A percentile compares a stretch with the other conserved stretches of the same genome.
These are phyloP conservation scores for Wallacemonas sp. DNA, from an alignment of 208 protist genomes.

Conservation along the genomic window DNA sequence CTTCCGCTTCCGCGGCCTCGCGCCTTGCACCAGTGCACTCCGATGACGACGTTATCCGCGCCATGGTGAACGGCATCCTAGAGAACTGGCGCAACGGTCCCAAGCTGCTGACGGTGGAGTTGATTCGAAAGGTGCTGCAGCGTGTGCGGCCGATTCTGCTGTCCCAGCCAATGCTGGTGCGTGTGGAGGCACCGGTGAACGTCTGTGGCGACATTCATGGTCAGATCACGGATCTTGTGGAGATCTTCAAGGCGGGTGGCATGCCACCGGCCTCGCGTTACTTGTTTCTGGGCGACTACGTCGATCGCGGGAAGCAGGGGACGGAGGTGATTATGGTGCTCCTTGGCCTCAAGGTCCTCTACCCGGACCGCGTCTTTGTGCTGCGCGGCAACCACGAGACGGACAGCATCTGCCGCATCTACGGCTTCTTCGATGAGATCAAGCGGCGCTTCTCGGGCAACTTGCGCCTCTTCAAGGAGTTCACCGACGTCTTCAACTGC, in stretches of 20 bases:
- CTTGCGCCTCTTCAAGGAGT: constrained; percentile 98
- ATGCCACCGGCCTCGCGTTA: constrained; percentile 99
- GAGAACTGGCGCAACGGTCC: too few relatives aligned
- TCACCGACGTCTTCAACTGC: constrained; percentile 99
- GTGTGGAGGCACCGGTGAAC: constrained; percentile 93
- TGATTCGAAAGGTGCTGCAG: too few relatives aligned
- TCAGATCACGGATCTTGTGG: constrained; percentile 99
- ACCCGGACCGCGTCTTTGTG: constrained; percentile 99
- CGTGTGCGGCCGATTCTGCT: too few relatives aligned
- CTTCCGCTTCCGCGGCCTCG: too few relatives aligned
- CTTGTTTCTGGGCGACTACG: constrained; percentile 99
- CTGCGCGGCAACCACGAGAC: constrained; percentile 99
- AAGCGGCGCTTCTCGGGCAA: constrained; percentile 99
- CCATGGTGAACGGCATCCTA: too few relatives aligned
- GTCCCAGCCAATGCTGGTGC: constrained; percentile 82
- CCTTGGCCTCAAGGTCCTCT: constrained; percentile 99
- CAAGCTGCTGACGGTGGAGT: too few relatives aligned
- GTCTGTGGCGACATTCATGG: constrained; percentile 99
- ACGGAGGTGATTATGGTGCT: constrained; percentile 98
- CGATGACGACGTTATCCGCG: too few relatives aligned
- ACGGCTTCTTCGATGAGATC: constrained; percentile 99
- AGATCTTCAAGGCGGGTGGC: constrained; percentile 99
- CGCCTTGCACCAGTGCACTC: too few relatives aligned
- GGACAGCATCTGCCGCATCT: constrained; percentile 99
- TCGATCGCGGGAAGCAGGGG: constrained; percentile 98